A percentile compares a stretch with the other conserved stretches of the same genome.
phyloP scores from a whole-genome alignment of 192 early-diverging fungal genomes.

The Backusella mclennaniae region DNA sequence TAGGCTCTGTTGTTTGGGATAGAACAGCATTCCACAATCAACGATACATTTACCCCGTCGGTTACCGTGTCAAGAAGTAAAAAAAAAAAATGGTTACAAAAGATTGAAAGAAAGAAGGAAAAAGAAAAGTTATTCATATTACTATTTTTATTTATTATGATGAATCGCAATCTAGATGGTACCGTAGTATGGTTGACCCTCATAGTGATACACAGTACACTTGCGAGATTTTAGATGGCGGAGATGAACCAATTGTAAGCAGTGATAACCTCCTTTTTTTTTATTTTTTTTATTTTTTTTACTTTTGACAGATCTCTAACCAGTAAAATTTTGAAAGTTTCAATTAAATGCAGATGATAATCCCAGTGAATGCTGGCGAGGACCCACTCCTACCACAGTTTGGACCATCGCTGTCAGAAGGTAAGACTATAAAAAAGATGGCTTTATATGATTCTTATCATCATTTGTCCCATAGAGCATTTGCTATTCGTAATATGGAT shows the following conservation, averaged over 20 bases:
- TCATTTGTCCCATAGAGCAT: constrained; percentile 45
- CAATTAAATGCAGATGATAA: constrained; percentile 82
- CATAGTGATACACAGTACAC: constrained; percentile 55
- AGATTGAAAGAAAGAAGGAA: not conserved
- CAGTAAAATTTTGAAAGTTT: constrained; percentile 46
- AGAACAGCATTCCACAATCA: constrained; percentile 80
- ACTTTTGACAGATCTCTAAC: not conserved
- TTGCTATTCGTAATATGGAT: constrained; percentile 75
- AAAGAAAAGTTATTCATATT: not conserved
- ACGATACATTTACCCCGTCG: constrained; percentile 90
- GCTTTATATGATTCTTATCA: not conserved
- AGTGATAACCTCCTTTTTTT: not conserved
- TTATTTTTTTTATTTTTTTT: not conserved
- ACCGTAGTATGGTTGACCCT: constrained; percentile 57
- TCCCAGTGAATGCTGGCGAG: constrained; percentile 63
- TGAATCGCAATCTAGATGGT: constrained; percentile 30
- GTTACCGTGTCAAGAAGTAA: constrained; percentile 65
- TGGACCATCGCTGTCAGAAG: constrained; percentile 80
- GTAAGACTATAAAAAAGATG: not conserved
- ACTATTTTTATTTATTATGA: not conserved
- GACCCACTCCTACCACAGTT: constrained; percentile 78
- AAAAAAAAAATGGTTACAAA: not conserved
- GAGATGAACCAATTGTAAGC: constrained; percentile 57
- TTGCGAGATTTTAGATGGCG: constrained; percentile 80
- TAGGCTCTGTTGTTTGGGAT: constrained; percentile 76